A percentile compares a stretch with the other conserved stretches of the same genome.
Evolutionary conservation across 2,329 filamentous ascomycete species (phyloP).

Genomic region (Alternaria infectoria): DNA sequence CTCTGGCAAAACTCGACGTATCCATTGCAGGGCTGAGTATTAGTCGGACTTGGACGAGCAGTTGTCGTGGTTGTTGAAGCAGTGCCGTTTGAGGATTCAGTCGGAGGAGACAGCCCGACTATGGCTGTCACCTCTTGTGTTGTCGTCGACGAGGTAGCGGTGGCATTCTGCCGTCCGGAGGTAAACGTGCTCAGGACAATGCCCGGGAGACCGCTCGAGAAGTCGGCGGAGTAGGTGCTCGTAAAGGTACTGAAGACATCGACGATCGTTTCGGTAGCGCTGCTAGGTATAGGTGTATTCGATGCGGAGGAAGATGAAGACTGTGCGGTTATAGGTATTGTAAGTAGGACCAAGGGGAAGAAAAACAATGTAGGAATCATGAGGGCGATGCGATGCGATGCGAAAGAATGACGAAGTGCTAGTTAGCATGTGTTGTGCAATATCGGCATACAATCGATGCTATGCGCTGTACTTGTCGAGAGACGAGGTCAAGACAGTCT

Average conservation of each 20-base stretch:
- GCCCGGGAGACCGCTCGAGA: conserved; percentile 1
- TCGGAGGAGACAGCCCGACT: conserved; percentile 20
- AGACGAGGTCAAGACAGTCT: background rate
- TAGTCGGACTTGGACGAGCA: conserved; percentile 21
- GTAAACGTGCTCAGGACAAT: conserved; percentile 4
- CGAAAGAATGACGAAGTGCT: conserved; percentile 16
- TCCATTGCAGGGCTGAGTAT: conserved; percentile 45
- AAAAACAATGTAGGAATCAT: conserved; percentile 20
- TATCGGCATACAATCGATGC: background rate
- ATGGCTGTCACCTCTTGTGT: conserved; percentile 25
- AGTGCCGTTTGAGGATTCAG: conserved; percentile 14
- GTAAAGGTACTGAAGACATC: background rate
- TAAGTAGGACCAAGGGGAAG: conserved; percentile 9
- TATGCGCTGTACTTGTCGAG: background rate
- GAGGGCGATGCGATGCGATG: conserved; percentile 3
- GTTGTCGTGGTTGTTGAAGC: conserved; percentile 14
- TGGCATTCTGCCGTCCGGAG: conserved; percentile 19
- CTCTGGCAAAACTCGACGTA: conserved; percentile 43
- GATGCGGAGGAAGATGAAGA: conserved; percentile 12
- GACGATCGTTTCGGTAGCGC: conserved; percentile 1
- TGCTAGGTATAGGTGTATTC: conserved; percentile 14
- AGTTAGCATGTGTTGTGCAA: conserved; percentile 2
- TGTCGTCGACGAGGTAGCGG: conserved; percentile 15
- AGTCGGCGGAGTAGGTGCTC: background rate
- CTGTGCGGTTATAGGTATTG: conserved; percentile 18